Conservation (phyloP, 768 basidiomycete genomes). For the Pholiota conissans region DNA sequence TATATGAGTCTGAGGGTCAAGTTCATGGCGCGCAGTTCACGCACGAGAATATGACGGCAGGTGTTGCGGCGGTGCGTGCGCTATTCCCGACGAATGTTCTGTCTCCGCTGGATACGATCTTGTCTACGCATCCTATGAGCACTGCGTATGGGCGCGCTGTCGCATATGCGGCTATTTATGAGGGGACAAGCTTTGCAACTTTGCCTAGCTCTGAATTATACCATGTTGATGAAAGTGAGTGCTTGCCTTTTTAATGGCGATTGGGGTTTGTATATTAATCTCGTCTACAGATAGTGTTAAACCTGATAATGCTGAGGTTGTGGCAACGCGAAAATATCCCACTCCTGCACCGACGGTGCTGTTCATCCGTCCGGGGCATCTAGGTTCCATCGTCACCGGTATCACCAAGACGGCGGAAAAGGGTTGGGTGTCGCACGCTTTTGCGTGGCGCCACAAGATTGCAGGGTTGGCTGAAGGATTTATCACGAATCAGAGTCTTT, state of each 20-base stretch:
- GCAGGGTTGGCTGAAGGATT: constrained; percentile 71
- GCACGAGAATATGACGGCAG: constrained; percentile 86
- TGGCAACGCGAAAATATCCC: constrained; percentile 41
- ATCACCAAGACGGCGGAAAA: constrained; percentile 57
- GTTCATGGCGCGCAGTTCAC: constrained; percentile 68
- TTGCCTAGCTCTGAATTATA: constrained; percentile 56
- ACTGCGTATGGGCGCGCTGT: constrained; percentile 80
- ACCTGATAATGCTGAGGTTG: constrained; percentile 8
- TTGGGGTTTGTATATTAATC: not conserved
- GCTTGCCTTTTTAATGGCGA: not conserved
- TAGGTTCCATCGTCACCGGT: constrained; percentile 50
- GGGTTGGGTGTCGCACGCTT: constrained; percentile 51
- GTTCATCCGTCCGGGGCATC: constrained; percentile 69
- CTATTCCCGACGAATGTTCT: constrained; percentile 72
- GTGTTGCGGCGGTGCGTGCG: constrained; percentile 76
- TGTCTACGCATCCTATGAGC: constrained; percentile 72
- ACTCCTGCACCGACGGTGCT: constrained; percentile 78
- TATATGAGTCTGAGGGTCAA: constrained; percentile 55
- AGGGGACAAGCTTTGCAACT: constrained; percentile 73
- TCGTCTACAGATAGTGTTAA: constrained; percentile 11
- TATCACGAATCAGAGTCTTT: constrained; percentile 75
- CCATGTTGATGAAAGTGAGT: constrained; percentile 42
- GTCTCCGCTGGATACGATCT: constrained; percentile 72
- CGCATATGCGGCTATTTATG: constrained; percentile 76
- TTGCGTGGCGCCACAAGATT: constrained; percentile 81